Evolutionary conservation across 768 basidiomycete species (phyloP).

Genomic region (Pholiota conissans): DNA sequence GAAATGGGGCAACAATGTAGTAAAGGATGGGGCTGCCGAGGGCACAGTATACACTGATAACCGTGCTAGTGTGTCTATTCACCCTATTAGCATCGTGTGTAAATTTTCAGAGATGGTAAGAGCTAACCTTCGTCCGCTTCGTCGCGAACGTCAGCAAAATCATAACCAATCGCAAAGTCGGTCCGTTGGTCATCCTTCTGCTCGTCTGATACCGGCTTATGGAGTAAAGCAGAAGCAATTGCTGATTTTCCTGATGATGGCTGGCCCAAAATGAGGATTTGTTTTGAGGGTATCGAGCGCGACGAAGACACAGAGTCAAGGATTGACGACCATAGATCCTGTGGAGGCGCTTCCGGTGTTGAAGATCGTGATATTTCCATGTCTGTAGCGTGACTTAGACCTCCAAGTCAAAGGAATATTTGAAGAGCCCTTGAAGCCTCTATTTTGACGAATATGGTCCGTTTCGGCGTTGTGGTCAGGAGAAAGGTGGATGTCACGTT

Average conservation of each 20-base stretch:
- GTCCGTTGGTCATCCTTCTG: conserved; percentile 56
- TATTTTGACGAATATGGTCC: background rate
- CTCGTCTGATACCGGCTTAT: conserved; percentile 59
- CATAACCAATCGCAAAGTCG: conserved; percentile 90
- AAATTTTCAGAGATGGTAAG: background rate
- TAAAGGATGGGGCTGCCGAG: conserved; percentile 70
- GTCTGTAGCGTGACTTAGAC: background rate
- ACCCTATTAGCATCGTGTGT: background rate
- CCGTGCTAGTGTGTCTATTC: conserved; percentile 81
- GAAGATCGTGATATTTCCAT: conserved; percentile 57
- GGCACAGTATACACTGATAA: conserved; percentile 92
- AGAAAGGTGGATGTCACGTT: background rate
- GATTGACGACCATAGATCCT: conserved; percentile 92
- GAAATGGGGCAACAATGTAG: conserved; percentile 73
- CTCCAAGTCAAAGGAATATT: background rate
- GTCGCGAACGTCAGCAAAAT: conserved; percentile 87
- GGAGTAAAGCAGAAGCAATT: conserved; percentile 68
- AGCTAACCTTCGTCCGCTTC: conserved; percentile 90
- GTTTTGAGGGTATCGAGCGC: conserved; percentile 82
- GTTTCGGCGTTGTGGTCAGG: conserved; percentile 5
- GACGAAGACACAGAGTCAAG: conserved; percentile 84
- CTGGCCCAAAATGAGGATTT: conserved; percentile 82
- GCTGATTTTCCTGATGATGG: conserved; percentile 79
- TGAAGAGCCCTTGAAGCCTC: background rate
- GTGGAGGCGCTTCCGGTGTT: conserved; percentile 72